A percentile compares a stretch with the other conserved stretches of the same genome.
Evolutionary conservation across 352 stramenopile species (phyloP).

Genomic region (Chrysophaeum taylorii): DNA sequence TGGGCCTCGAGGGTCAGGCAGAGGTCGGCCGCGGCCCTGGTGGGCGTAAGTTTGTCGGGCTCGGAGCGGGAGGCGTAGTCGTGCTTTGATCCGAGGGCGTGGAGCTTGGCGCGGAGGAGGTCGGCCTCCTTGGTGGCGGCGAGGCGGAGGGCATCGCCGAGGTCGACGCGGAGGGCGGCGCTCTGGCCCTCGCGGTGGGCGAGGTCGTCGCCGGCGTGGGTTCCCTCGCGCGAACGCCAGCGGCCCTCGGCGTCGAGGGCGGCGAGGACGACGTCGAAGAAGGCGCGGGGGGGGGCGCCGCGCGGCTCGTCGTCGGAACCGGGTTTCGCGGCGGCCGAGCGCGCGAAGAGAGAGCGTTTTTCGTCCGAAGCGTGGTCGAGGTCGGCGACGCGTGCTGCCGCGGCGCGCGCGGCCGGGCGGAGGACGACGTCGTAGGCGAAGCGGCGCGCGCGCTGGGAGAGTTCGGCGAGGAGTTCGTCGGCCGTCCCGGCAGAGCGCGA

Average conservation of each 20-base stretch:
- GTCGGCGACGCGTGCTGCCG: background rate
- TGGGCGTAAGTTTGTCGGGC: background rate
- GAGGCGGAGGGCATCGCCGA: background rate
- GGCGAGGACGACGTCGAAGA: constrained; percentile 3
- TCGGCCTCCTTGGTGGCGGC: background rate
- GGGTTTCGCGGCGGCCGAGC: no score
- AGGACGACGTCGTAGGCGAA: background rate
- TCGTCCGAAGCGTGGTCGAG: no score
- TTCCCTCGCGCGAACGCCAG: background rate
- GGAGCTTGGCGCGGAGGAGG: no score
- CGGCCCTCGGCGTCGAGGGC: background rate
- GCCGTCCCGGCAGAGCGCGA: no score
- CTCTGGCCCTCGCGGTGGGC: background rate
- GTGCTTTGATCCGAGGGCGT: no score
- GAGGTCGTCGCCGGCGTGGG: background rate
- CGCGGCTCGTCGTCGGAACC: background rate
- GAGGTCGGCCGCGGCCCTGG: background rate
- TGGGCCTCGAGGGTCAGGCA: background rate
- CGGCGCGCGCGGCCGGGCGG: background rate
- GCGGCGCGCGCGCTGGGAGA: background rate
- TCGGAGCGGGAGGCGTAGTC: background rate
- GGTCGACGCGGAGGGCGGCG: background rate
- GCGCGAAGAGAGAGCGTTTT: no score
- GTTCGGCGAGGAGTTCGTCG: no score
- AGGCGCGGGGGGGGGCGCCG: background rate